phyloP scores from a whole-genome alignment of 139 green algal genomes.

The Pseudopediastrum boryanum region DNA sequence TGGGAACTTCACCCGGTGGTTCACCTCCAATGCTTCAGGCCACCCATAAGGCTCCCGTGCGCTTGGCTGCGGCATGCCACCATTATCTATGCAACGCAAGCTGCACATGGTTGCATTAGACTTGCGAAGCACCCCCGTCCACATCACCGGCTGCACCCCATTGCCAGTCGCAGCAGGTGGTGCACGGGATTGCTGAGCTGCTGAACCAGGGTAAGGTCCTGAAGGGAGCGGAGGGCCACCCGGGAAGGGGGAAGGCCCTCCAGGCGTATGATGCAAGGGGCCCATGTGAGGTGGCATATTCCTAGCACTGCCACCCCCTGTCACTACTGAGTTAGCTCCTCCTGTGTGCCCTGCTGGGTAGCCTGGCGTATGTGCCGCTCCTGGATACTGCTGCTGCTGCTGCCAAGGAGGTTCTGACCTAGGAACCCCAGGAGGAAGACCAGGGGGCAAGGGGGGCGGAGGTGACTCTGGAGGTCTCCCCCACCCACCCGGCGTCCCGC shows the following conservation, averaged over 20 bases:
- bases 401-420: neutral
- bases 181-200: neutral
- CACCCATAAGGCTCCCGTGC: constrained; percentile 10
- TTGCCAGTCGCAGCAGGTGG: constrained; percentile 4
- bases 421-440: neutral
- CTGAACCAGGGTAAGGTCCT: too few species aligned
- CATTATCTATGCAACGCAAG: too few species aligned
- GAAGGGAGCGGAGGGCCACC: too few species aligned
- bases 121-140: neutral
- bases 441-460: neutral
- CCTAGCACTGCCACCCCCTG: neutral
- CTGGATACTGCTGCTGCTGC: neutral
- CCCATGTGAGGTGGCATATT: neutral
- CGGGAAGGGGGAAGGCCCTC: neutral
- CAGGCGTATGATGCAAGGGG: neutral
- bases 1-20: constrained; percentile 8
- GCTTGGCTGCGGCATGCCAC: neutral
- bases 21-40: constrained; percentile 27
- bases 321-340: neutral
- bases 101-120: neutral
- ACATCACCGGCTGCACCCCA: neutral
- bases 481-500: neutral
- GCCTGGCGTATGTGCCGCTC: neutral
- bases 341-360: neutral
- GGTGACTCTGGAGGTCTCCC: neutral